Percentiles rank a stretch among this genome's conserved stretches.
Conservation (phyloP, 176 grass and related monocot genomes). For the Guadua angustifolia region DNA sequence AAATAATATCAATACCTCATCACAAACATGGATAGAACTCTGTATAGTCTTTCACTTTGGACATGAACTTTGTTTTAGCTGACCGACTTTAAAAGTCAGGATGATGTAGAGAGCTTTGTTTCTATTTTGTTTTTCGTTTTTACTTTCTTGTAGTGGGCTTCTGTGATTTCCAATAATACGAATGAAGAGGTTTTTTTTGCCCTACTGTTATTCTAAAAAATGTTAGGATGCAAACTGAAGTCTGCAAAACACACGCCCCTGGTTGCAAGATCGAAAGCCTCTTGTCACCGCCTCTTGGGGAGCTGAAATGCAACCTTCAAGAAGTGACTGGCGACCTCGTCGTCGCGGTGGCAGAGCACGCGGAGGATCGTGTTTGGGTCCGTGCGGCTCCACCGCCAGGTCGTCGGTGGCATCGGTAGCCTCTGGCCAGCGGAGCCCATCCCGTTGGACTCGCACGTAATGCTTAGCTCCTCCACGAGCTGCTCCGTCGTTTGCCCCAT, state of each 20-base stretch:
- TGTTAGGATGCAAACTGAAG: not conserved
- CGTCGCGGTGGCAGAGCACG: constrained; percentile 69
- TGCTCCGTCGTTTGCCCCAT: constrained; percentile 61
- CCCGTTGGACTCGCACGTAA: constrained; percentile 30
- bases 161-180: too few species aligned
- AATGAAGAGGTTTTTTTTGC: too few species aligned
- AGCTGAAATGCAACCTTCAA: constrained; percentile 70
- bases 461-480: constrained; percentile 63
- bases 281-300: constrained; percentile 59
- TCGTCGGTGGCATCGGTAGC: constrained; percentile 51
- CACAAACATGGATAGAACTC: too few species aligned
- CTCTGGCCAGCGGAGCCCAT: constrained; percentile 19
- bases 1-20: too few species aligned
- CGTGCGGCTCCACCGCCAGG: constrained; percentile 53
- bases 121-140: too few species aligned
- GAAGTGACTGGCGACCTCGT: constrained; percentile 60
- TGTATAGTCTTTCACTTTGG: too few species aligned
- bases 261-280: not conserved
- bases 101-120: too few species aligned
- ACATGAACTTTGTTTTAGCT: too few species aligned
- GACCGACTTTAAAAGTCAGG: too few species aligned
- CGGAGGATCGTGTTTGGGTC: constrained; percentile 68
- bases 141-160: too few species aligned
- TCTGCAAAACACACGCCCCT: not conserved
- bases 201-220: too few species aligned